Base-by-base conservation (phyloP, 495 filamentous ascomycete species). In the Hyaloscypha variabilis region DNA sequence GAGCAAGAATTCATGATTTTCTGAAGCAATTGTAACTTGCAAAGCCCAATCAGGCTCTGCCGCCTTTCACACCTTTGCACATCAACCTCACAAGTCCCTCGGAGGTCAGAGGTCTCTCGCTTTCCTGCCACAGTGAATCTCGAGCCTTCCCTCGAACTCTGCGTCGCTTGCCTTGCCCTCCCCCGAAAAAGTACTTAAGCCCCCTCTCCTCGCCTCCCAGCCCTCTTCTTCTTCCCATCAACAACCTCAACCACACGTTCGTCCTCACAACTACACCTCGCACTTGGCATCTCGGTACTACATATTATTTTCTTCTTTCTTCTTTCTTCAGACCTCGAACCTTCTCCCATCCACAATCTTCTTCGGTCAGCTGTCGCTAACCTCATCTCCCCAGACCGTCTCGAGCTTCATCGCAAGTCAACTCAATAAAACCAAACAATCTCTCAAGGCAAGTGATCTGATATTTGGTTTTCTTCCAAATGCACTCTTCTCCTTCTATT, bases 381-480 rank as follows among this genome's bases (percentile, higher is more conserved):
- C 60, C 25, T 54, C 46, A 8, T 26, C 28, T 26, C 10, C 14
- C 49, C 29, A 29, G 23, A 19, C 23, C 46, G 28, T 34, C 8
- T 49, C 24, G 23, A 26, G 23, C 29, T 14, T 3, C 10, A 46
- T 19, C 39, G 10, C 10, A 46, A 3, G 13, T 46, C 13, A 3
- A 2, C 39, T 52, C 31, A 17, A 8, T 11, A 50, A 3, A 62
- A 31, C 36, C 21, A 36, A 50, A 52, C 26, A 14, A 62, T 30
- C 17, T 25, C 2, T 26, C 36, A 62, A 50, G 13, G 59, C 26
- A 71, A 64, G 4, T 72, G 67, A 58, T 54, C 25, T 75, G 60
- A 6, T 66, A 42, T 29, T 66, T 63, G 42, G 64, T 69, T 2
- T 78, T 71, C 50, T 24, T 49, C 4, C 14, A 67, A 67, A 26